Evolutionary conservation across 2,329 filamentous ascomycete species (phyloP).

Genomic region (Penicillium sclerotiorum): DNA sequence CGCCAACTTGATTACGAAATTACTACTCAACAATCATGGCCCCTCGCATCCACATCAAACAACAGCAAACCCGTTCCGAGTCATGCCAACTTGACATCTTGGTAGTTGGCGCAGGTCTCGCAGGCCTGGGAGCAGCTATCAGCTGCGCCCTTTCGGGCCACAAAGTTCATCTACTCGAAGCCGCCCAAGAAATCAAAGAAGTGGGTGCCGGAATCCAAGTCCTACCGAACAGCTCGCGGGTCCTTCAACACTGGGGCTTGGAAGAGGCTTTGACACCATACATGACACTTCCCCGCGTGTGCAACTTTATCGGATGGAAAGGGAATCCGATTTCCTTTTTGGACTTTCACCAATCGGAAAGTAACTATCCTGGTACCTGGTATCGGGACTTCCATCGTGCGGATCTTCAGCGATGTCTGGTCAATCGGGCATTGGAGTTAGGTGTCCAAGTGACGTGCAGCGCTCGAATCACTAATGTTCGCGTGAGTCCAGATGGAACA

Average conservation of each 20-base stretch:
- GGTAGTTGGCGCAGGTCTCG: slow-evolving; percentile 29
- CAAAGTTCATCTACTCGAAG: slow-evolving; percentile 28
- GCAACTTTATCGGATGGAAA: slow-evolving; percentile 58
- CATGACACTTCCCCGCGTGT: slow-evolving; percentile 47
- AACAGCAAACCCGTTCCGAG: slow-evolving; percentile 44
- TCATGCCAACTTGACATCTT: slow-evolving; percentile 49
- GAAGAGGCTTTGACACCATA: slow-evolving; percentile 42
- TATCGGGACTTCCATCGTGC: slow-evolving; percentile 61
- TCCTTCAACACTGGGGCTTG: slow-evolving; percentile 44
- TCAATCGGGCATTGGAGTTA: slow-evolving; percentile 52
- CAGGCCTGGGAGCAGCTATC: slow-evolving; percentile 31
- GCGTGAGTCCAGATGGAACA: slow-evolving; percentile 32
- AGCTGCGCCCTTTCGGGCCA: slow-evolving; percentile 29
- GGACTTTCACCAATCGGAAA: slow-evolving; percentile 50
- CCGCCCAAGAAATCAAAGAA: slow-evolving; percentile 28
- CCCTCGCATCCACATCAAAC: slow-evolving; percentile 54
- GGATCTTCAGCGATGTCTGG: slow-evolving; percentile 53
- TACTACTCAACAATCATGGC: slow-evolving; percentile 18
- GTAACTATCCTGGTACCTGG: slow-evolving; percentile 38
- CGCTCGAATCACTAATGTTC: slow-evolving; percentile 48
- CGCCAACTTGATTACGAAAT: too few relatives aligned
- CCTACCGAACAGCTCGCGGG: slow-evolving; percentile 42
- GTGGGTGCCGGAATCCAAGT: slow-evolving; percentile 34
- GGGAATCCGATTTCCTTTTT: slow-evolving; percentile 53
- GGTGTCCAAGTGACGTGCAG: slow-evolving; percentile 52